A percentile compares a stretch with the other conserved stretches of the same genome.
Conservation (phyloP, 1,284 basidiomycete genomes). For the Coniferiporia weirii region DNA sequence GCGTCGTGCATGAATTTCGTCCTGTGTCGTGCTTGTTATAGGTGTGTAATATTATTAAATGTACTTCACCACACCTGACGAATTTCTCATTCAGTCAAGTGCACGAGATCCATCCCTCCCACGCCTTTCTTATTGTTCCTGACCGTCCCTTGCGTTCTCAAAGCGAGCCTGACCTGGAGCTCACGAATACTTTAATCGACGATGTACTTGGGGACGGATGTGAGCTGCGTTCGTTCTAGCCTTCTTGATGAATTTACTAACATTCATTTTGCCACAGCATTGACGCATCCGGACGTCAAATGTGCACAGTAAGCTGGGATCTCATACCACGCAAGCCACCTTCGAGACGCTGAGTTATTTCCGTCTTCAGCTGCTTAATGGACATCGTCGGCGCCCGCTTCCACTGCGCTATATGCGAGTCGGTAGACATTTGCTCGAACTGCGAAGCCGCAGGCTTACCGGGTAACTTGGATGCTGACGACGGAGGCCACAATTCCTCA, state of each 20-base stretch:
- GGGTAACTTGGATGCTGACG: constrained; percentile 69
- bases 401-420: constrained; percentile 83
- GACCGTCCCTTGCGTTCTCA: constrained; percentile 44
- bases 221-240: constrained; percentile 31
- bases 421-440: constrained; percentile 81
- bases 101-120: constrained; percentile 83
- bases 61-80: background rate
- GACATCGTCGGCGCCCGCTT: constrained; percentile 88
- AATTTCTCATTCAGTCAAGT: constrained; percentile 49
- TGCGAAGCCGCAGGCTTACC: constrained; percentile 83
- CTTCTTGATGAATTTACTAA: constrained; percentile 7
- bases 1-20: constrained; percentile 75
- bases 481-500: constrained; percentile 72
- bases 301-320: constrained; percentile 66
- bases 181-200: constrained; percentile 24
- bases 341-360: background rate
- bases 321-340: background rate
- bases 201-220: constrained; percentile 56
- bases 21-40: constrained; percentile 77
- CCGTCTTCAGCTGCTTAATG: constrained; percentile 64
- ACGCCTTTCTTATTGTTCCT: constrained; percentile 78
- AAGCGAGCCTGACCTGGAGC: constrained; percentile 36
- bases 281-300: constrained; percentile 64
- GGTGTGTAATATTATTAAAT: constrained; percentile 34
- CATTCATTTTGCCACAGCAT: constrained; percentile 37